These are phyloP conservation scores for Brassica carinata DNA, from an alignment of 345 rosid genomes.

Conservation along the genomic window DNA sequence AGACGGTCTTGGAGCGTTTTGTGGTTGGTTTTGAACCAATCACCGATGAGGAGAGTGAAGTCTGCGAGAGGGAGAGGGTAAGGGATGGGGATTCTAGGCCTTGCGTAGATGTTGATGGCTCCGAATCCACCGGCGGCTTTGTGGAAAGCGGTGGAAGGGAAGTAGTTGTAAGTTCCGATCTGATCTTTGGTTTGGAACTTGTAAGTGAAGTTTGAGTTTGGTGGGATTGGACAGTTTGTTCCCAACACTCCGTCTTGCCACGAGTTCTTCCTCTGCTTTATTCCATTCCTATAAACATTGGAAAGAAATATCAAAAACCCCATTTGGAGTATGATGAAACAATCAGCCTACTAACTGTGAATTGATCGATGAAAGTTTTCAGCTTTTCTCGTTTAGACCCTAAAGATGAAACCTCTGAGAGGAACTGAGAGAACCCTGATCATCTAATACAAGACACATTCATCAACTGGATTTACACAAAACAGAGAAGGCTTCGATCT, in stretches of 20 bases:
- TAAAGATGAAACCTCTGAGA: slow-evolving; percentile 10
- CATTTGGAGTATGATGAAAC: not conserved
- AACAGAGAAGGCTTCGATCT: slow-evolving; percentile 8
- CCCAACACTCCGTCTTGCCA: slow-evolving; percentile 89
- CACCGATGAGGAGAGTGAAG: slow-evolving; percentile 79
- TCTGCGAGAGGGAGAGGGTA: slow-evolving; percentile 67
- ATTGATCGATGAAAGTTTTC: not conserved
- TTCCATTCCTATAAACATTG: slow-evolving; percentile 63
- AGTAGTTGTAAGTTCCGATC: slow-evolving; percentile 80
- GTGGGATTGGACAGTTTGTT: slow-evolving; percentile 85
- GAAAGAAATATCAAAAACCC: not conserved
- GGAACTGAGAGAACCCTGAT: not conserved
- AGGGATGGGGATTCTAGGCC: slow-evolving; percentile 79
- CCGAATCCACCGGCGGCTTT: slow-evolving; percentile 91
- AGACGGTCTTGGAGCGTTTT: slow-evolving; percentile 39
- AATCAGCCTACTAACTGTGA: not conserved
- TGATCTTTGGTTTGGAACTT: slow-evolving; percentile 90
- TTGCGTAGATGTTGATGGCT: slow-evolving; percentile 58
- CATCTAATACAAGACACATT: not conserved
- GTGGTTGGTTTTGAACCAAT: slow-evolving; percentile 82
- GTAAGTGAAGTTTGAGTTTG: slow-evolving; percentile 81
- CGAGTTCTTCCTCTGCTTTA: slow-evolving; percentile 87
- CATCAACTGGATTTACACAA: not conserved
- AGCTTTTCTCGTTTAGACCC: not conserved
- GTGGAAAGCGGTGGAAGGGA: slow-evolving; percentile 79